These are phyloP conservation scores for Cornus florida DNA, from an alignment of 148 eudicot genomes.

Conservation along the genomic window DNA sequence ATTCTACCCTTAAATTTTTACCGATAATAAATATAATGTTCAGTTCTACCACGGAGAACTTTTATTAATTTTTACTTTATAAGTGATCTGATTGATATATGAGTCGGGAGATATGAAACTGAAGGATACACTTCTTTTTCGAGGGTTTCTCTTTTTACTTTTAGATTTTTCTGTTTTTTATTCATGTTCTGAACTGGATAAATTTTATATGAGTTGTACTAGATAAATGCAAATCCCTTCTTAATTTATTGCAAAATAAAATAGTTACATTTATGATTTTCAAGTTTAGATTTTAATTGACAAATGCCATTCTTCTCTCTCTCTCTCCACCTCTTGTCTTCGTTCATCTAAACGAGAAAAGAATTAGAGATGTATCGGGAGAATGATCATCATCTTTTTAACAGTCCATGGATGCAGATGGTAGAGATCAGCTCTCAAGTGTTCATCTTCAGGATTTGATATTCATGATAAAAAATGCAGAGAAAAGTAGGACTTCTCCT, in stretches of 20 bases:
- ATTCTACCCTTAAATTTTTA: neutral
- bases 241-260: neutral
- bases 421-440: slow-evolving; percentile 41
- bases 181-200: neutral
- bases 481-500: slow-evolving; percentile 62
- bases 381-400: slow-evolving; percentile 17
- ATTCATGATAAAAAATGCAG: slow-evolving; percentile 85
- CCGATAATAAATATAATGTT: neutral
- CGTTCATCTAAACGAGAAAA: slow-evolving; percentile 6
- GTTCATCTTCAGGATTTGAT: slow-evolving; percentile 66
- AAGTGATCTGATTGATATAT: neutral
- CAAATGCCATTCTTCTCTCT: neutral
- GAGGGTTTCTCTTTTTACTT: neutral
- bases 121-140: neutral
- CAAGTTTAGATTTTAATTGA: neutral
- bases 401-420: slow-evolving; percentile 48
- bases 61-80: neutral
- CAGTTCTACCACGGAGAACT: neutral
- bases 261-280: neutral
- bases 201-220: neutral
- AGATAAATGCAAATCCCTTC: neutral
- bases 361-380: slow-evolving; percentile 1
- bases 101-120: neutral
- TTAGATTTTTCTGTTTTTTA: neutral
- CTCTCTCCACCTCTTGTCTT: neutral